These are phyloP conservation scores for Pharus latifolius DNA, from an alignment of 176 grass and related monocot genomes.

Conservation along the genomic window DNA sequence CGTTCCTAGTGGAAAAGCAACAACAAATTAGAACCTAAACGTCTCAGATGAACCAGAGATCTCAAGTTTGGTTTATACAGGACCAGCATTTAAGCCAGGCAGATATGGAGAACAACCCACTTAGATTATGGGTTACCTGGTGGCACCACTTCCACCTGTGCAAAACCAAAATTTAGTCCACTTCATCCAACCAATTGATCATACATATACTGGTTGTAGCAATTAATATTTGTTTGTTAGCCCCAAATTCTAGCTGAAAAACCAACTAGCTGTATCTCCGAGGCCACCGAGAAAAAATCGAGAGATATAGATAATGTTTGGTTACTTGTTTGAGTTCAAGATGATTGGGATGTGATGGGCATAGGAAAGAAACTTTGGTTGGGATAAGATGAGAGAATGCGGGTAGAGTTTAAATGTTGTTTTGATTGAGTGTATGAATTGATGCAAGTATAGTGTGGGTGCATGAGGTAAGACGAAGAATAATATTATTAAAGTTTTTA, in stretches of 20 bases:
- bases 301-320: too few relatives aligned
- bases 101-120: background rate
- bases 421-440: too few relatives aligned
- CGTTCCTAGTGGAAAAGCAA: conserved; percentile 6
- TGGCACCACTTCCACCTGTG: background rate
- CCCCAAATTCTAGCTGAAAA: background rate
- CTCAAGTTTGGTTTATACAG: background rate
- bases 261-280: background rate
- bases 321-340: too few relatives aligned
- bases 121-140: too few relatives aligned
- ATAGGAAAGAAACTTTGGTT: too few relatives aligned
- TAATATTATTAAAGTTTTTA: too few relatives aligned
- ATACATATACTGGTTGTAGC: background rate
- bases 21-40: background rate
- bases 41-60: conserved; percentile 1
- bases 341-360: too few relatives aligned
- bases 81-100: conserved; percentile 8
- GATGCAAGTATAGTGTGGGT: too few relatives aligned
- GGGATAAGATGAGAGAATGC: too few relatives aligned
- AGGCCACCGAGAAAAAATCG: too few relatives aligned
- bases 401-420: too few relatives aligned
- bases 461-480: too few relatives aligned
- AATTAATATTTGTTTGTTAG: background rate
- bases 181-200: background rate
- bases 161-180: background rate